Conservation (phyloP, 805 yeast species). For the Lipomyces mesembrius region DNA sequence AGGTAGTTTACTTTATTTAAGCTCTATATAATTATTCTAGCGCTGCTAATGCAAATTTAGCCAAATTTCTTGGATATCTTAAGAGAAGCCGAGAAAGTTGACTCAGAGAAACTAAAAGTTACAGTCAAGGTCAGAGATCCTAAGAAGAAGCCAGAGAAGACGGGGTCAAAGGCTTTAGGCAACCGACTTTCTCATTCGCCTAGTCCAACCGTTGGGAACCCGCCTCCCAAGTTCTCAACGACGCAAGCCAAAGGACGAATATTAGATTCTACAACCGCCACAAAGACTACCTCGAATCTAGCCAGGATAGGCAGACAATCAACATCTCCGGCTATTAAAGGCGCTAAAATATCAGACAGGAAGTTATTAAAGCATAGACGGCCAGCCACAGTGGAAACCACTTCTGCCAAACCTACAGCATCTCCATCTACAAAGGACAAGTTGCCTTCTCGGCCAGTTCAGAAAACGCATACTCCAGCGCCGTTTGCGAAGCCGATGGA, state of each 20-base stretch:
- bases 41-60: slow-evolving; percentile 37
- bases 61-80: slow-evolving; percentile 68
- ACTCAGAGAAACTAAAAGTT: slow-evolving; percentile 53
- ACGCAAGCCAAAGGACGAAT: neutral
- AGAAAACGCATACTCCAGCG: slow-evolving; percentile 50
- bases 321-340: neutral
- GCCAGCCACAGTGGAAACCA: neutral
- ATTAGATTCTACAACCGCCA: neutral
- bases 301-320: neutral
- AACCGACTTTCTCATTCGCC: neutral
- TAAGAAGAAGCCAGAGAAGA: slow-evolving; percentile 33
- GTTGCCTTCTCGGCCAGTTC: neutral
- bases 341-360: neutral
- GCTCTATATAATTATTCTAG: neutral
- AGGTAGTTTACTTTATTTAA: neutral
- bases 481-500: slow-evolving; percentile 43
- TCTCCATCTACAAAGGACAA: neutral
- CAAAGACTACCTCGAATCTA: neutral
- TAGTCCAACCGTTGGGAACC: neutral
- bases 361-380: neutral
- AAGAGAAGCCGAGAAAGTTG: slow-evolving; percentile 68
- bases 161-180: slow-evolving; percentile 3
- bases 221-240: slow-evolving; percentile 1
- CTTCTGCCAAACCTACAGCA: neutral
- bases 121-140: slow-evolving; percentile 47